Evolutionary conservation across 2,329 filamentous ascomycete genomes (phyloP).

Genomic region (Diplodia sapinea): DNA sequence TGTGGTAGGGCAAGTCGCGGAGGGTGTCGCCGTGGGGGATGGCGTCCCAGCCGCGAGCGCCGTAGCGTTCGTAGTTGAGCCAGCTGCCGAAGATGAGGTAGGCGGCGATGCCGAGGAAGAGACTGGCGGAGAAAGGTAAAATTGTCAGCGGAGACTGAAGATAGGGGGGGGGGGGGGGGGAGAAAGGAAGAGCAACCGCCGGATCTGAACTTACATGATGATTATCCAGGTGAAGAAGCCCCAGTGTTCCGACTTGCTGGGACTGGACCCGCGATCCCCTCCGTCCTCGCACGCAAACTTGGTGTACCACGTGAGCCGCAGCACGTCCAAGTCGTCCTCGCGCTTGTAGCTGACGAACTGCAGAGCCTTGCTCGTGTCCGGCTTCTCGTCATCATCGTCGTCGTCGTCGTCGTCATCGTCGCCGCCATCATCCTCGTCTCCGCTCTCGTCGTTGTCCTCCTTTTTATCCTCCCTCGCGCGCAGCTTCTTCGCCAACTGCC

Average conservation of each 20-base stretch:
- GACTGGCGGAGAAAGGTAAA: constrained; percentile 55
- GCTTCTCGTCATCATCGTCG: constrained; percentile 35
- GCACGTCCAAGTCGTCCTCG: constrained; percentile 63
- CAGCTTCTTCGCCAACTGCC: constrained; percentile 36
- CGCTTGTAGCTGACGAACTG: constrained; percentile 77
- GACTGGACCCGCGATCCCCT: constrained; percentile 52
- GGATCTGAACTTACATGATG: constrained; percentile 71
- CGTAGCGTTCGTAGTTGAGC: constrained; percentile 98
- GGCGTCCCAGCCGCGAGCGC: constrained; percentile 92
- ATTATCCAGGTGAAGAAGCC: constrained; percentile 98
- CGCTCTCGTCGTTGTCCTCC: constrained; percentile 33
- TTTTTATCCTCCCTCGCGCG: constrained; percentile 36
- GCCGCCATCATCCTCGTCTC: constrained; percentile 36
- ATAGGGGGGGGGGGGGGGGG: background rate
- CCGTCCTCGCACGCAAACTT: constrained; percentile 74
- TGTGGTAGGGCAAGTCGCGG: constrained; percentile 86
- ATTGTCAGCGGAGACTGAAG: background rate
- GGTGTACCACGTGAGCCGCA: constrained; percentile 84
- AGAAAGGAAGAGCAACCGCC: background rate
- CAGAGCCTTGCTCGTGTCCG: constrained; percentile 58
- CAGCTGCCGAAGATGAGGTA: constrained; percentile 98
- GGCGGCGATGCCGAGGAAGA: constrained; percentile 81
- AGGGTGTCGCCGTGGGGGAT: constrained; percentile 91
- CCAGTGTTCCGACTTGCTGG: constrained; percentile 66
- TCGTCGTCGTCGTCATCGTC: constrained; percentile 36